phyloP scores from a whole-genome alignment of 2,329 filamentous ascomycete species.

The Beauveria sp. region DNA sequence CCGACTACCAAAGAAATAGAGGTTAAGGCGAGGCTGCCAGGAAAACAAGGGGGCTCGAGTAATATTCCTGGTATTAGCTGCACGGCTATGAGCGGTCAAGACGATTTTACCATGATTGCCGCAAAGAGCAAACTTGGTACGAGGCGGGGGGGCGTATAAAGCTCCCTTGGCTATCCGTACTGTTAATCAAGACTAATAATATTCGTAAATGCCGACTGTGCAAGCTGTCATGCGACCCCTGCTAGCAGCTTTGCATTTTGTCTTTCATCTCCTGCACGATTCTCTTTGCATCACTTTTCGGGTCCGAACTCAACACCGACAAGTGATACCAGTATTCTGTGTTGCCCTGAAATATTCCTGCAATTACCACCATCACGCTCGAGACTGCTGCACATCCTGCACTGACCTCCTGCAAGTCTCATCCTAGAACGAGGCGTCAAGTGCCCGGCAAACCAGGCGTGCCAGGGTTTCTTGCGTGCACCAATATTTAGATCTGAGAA shows the following conservation, averaged over 20 bases:
- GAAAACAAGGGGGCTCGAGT: background rate
- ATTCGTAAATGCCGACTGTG: background rate
- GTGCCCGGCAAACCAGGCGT: background rate
- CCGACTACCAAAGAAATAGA: background rate
- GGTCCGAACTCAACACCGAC: background rate
- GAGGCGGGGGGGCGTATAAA: background rate
- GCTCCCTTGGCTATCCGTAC: background rate
- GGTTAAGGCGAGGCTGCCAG: background rate
- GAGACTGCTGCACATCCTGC: background rate
- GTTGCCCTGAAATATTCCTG: background rate
- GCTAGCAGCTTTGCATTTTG: background rate
- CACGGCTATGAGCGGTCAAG: background rate
- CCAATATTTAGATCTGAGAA: too few relatives aligned
- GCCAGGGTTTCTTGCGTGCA: background rate
- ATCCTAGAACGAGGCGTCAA: background rate
- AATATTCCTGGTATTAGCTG: background rate
- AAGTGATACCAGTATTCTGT: background rate
- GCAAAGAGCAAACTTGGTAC: background rate
- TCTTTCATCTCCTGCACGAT: background rate
- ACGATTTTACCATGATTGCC: background rate
- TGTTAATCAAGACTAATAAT: too few relatives aligned
- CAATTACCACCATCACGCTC: conserved; percentile 6
- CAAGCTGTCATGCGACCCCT: background rate
- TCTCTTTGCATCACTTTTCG: background rate
- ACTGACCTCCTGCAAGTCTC: conserved; percentile 9